Conservation (phyloP, 495 filamentous ascomycete genomes). For the Aeminium ludgeri region DNA sequence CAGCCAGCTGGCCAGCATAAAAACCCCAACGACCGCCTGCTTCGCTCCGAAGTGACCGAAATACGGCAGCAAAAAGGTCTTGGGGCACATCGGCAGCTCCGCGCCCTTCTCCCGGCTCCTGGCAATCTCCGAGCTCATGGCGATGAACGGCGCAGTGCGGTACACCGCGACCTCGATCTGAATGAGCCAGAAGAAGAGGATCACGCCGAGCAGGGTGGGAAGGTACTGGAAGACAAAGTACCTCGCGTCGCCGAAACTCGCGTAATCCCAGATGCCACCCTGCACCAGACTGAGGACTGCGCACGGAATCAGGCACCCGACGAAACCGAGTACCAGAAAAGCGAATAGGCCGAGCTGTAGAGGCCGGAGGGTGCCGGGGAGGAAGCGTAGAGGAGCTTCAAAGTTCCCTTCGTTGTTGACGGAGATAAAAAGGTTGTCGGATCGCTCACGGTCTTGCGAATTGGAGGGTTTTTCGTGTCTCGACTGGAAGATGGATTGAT, state of each 20-base stretch:
- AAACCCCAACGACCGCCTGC: slow-evolving; percentile 37
- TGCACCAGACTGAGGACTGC: slow-evolving; percentile 52
- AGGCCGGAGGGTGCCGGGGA: slow-evolving; percentile 50
- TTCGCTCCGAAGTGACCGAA: slow-evolving; percentile 35
- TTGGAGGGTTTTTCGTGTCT: not conserved
- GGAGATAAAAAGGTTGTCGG: slow-evolving; percentile 35
- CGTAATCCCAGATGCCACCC: slow-evolving; percentile 48
- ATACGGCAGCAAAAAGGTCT: slow-evolving; percentile 43
- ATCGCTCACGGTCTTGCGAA: slow-evolving; percentile 1
- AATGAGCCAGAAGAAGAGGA: slow-evolving; percentile 60
- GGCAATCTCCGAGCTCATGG: slow-evolving; percentile 44
- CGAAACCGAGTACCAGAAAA: slow-evolving; percentile 49
- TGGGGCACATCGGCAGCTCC: slow-evolving; percentile 36
- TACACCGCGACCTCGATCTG: slow-evolving; percentile 58
- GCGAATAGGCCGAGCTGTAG: slow-evolving; percentile 41
- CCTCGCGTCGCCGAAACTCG: slow-evolving; percentile 43
- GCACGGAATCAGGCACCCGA: slow-evolving; percentile 51
- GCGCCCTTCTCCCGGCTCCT: slow-evolving; percentile 31
- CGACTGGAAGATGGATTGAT: not conserved
- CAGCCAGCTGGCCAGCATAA: slow-evolving; percentile 43
- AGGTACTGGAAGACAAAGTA: slow-evolving; percentile 80
- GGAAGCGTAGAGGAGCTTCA: slow-evolving; percentile 42
- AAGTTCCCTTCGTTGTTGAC: slow-evolving; percentile 25
- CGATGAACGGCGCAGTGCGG: slow-evolving; percentile 59
- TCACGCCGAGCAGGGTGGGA: slow-evolving; percentile 56